A percentile compares a stretch with the other conserved stretches of the same genome.
These are phyloP conservation scores for Truncatella angustata DNA, from an alignment of 2,329 filamentous ascomycete species.

Conservation along the genomic window DNA sequence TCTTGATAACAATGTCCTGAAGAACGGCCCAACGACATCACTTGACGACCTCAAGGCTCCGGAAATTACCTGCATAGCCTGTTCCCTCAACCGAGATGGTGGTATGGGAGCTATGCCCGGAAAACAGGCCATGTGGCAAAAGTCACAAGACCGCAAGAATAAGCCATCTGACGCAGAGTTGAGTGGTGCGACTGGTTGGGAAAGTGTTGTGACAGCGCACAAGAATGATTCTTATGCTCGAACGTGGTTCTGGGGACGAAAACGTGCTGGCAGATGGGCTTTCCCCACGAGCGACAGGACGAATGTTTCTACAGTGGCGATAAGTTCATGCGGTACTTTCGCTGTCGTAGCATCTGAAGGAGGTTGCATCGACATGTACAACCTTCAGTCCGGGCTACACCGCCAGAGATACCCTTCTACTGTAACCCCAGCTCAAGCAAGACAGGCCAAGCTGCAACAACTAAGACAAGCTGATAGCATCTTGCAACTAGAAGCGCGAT, in stretches of 20 bases:
- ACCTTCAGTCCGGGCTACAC: conserved; percentile 88
- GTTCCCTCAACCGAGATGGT: conserved; percentile 89
- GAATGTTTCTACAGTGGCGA: conserved; percentile 82
- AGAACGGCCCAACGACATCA: conserved; percentile 60
- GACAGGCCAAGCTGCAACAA: conserved; percentile 68
- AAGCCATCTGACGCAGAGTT: conserved; percentile 66
- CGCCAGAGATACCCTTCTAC: conserved; percentile 83
- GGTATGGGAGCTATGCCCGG: conserved; percentile 84
- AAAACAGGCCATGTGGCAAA: conserved; percentile 80
- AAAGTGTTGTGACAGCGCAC: conserved; percentile 93
- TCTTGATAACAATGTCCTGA: conserved; percentile 53
- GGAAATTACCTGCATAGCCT: conserved; percentile 87
- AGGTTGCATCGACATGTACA: conserved; percentile 91
- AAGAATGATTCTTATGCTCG: conserved; percentile 79
- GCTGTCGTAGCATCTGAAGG: conserved; percentile 81
- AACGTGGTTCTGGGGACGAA: conserved; percentile 98
- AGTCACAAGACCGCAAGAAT: conserved; percentile 59
- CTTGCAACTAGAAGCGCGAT: conserved; percentile 49
- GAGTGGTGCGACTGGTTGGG: conserved; percentile 86
- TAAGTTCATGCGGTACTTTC: conserved; percentile 92
- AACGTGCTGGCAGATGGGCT: conserved; percentile 88
- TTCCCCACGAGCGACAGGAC: conserved; percentile 81
- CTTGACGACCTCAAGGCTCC: conserved; percentile 82
- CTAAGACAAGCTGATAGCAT: conserved; percentile 58
- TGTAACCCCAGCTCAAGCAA: conserved; percentile 74